Evolutionary conservation across 331 rosid species (phyloP).

Genomic region (Acacia pycnantha): DNA sequence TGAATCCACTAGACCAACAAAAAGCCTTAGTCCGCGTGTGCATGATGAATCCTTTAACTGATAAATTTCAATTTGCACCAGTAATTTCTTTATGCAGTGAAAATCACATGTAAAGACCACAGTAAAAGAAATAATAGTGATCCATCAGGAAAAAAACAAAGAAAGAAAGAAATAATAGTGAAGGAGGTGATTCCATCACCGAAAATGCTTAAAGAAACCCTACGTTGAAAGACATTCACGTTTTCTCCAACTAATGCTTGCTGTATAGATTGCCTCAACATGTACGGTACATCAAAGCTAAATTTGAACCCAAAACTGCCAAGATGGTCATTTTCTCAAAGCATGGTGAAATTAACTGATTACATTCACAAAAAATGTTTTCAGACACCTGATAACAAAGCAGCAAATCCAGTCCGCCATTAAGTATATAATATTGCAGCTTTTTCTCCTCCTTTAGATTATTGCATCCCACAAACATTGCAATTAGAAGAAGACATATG

Average conservation of each 20-base stretch:
- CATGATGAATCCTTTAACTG: neutral
- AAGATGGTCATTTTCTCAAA: neutral
- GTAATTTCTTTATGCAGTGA: neutral
- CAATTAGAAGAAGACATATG: neutral
- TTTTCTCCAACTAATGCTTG: neutral
- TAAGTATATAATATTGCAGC: neutral
- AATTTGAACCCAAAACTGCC: neutral
- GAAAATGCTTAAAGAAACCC: neutral
- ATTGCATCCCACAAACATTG: neutral
- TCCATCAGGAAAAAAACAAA: neutral
- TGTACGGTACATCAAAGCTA: neutral
- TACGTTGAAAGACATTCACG: neutral
- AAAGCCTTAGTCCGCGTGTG: neutral
- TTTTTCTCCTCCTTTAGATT: neutral
- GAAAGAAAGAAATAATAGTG: neutral
- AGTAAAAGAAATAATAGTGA: neutral
- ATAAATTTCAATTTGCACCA: neutral
- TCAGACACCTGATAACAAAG: neutral
- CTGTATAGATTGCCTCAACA: constrained; percentile 10
- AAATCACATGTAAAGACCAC: neutral
- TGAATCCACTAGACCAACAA: constrained; percentile 18
- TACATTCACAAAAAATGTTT: neutral
- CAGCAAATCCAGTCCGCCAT: neutral
- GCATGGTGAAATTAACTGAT: neutral
- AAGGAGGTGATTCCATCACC: neutral